phyloP scores from a whole-genome alignment of 169 alveolate species.

The Plasmodium fragile region DNA sequence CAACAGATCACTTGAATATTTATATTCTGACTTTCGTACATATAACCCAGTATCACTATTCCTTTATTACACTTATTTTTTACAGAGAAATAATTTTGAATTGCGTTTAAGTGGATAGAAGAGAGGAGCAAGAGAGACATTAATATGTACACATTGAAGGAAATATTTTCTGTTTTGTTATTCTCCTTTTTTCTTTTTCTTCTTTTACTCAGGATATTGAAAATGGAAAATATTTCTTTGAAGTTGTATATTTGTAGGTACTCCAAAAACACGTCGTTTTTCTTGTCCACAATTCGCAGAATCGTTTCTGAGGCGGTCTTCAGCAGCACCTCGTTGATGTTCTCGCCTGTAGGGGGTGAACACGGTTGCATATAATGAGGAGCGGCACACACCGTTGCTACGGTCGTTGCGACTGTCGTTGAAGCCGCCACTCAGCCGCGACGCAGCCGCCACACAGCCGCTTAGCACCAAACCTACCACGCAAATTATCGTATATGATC shows the following conservation, averaged over 20 bases:
- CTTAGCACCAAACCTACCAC: conserved; percentile 3
- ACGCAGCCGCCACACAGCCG: too few relatives aligned
- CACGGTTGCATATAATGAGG: not conserved
- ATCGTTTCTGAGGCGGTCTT: conserved; percentile 58
- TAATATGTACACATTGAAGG: conserved; percentile 28
- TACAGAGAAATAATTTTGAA: conserved; percentile 40
- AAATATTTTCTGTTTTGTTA: conserved; percentile 4
- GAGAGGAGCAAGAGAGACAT: conserved; percentile 37
- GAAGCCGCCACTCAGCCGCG: too few relatives aligned
- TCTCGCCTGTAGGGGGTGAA: not conserved
- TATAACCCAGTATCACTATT: conserved; percentile 22
- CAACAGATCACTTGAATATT: conserved; percentile 66
- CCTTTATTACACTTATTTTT: conserved; percentile 44
- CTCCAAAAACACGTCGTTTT: conserved; percentile 45
- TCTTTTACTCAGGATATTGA: conserved; percentile 9
- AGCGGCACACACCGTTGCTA: too few relatives aligned
- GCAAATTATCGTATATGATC: conserved; percentile 22
- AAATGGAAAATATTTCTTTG: conserved; percentile 40
- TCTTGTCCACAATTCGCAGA: conserved; percentile 44
- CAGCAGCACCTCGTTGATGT: conserved; percentile 32
- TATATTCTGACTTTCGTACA: conserved; percentile 66
- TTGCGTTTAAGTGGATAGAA: conserved; percentile 43
- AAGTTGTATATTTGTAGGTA: conserved; percentile 22
- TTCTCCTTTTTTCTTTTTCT: conserved; percentile 15
- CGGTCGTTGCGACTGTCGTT: too few relatives aligned